These are phyloP conservation scores for Cladosporium phlei DNA, from an alignment of 2,329 filamentous ascomycete genomes.

Conservation along the genomic window DNA sequence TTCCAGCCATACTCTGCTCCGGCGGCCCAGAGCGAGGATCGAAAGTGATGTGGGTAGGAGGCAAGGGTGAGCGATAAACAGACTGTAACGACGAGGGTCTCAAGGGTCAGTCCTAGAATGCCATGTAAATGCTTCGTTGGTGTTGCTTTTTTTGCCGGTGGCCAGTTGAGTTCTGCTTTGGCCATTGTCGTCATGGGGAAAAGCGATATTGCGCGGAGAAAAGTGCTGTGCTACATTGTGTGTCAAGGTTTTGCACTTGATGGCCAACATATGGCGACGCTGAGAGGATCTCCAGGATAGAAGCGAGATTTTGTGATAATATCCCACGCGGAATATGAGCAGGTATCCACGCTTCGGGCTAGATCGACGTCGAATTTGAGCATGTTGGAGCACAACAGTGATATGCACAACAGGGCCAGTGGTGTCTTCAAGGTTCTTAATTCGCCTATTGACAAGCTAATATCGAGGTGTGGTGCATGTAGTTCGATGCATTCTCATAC, in stretches of 20 bases:
- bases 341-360: background rate
- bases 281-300: too few relatives aligned
- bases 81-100: background rate
- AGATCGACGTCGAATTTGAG: background rate
- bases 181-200: too few relatives aligned
- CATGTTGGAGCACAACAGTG: constrained; percentile 2
- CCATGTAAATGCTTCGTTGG: background rate
- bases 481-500: too few relatives aligned
- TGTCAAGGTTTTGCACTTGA: too few relatives aligned
- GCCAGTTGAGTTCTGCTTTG: background rate
- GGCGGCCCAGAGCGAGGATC: background rate
- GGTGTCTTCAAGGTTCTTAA: too few relatives aligned
- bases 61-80: background rate
- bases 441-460: too few relatives aligned
- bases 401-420: too few relatives aligned
- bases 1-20: background rate
- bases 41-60: background rate
- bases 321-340: background rate
- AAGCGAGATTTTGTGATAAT: too few relatives aligned
- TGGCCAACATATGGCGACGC: too few relatives aligned
- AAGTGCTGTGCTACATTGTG: too few relatives aligned
- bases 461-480: too few relatives aligned
- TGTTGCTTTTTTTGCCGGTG: background rate
- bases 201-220: too few relatives aligned
- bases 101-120: background rate